Percentiles rank a stretch among this genome's conserved stretches.
These are phyloP conservation scores for Prunus mongolica DNA, from an alignment of 306 rosid species.

Conservation along the genomic window DNA sequence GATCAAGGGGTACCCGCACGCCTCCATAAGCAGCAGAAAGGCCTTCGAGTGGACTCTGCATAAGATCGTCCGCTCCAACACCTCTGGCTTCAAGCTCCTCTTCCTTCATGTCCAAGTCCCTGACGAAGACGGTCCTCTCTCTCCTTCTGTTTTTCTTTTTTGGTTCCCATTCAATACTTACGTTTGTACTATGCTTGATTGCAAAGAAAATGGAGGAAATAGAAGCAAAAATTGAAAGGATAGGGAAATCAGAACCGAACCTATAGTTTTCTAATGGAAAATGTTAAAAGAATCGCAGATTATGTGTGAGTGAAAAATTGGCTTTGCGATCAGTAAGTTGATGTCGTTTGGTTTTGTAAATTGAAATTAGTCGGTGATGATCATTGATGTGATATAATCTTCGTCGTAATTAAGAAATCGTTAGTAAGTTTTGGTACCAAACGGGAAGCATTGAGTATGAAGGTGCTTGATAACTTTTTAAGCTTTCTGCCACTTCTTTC, in stretches of 20 bases:
- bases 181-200: conserved; percentile 18
- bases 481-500: neutral
- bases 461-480: neutral
- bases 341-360: neutral
- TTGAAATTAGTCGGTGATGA: neutral
- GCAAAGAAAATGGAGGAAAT: conserved; percentile 9
- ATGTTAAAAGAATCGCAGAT: neutral
- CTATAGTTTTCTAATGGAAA: neutral
- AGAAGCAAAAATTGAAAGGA: neutral
- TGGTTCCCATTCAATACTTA: neutral
- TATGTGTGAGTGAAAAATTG: neutral
- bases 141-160: neutral
- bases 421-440: neutral
- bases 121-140: conserved; percentile 76
- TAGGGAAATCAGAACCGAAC: neutral
- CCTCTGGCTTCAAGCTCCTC: conserved; percentile 59
- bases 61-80: conserved; percentile 74
- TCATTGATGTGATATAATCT: neutral
- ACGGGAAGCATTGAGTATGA: neutral
- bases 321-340: neutral
- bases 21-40: conserved; percentile 84
- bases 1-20: conserved; percentile 76
- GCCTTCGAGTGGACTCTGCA: conserved; percentile 86
- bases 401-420: neutral
- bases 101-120: conserved; percentile 89